Evolutionary conservation across 768 basidiomycete species (phyloP).

Genomic region (Russula ochroleuca): DNA sequence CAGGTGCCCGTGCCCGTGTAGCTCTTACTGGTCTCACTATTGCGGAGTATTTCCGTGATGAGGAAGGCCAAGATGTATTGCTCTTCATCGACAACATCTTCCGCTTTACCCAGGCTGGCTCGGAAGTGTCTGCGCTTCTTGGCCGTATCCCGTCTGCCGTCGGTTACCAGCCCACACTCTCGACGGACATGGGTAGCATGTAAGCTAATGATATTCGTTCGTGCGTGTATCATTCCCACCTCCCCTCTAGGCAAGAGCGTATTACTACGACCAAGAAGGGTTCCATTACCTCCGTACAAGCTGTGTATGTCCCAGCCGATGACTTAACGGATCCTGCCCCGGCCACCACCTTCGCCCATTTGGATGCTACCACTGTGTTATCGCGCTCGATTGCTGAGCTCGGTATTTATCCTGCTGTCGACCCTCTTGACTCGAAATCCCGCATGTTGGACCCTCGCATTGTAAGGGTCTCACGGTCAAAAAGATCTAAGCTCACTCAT

Average conservation of each 20-base stretch:
- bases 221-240: constrained; percentile 18
- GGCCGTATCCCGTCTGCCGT: constrained; percentile 99
- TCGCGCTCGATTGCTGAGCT: constrained; percentile 99
- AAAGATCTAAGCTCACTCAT: constrained; percentile 1
- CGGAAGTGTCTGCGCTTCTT: constrained; percentile 98
- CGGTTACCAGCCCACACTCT: constrained; percentile 99
- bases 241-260: constrained; percentile 81
- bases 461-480: constrained; percentile 44
- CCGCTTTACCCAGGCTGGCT: constrained; percentile 99
- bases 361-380: constrained; percentile 99
- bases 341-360: constrained; percentile 98
- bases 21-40: constrained; percentile 98
- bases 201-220: constrained; percentile 39
- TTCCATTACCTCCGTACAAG: constrained; percentile 99
- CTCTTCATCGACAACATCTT: constrained; percentile 99
- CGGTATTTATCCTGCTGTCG: constrained; percentile 99
- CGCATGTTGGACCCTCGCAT: constrained; percentile 99
- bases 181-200: constrained; percentile 99
- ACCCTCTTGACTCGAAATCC: constrained; percentile 98
- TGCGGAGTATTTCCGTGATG: constrained; percentile 99
- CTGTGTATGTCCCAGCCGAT: constrained; percentile 99
- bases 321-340: constrained; percentile 99
- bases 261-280: constrained; percentile 99
- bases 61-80: constrained; percentile 99
- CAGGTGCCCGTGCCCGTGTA: constrained; percentile 99